Base-by-base conservation (phyloP, 2,329 filamentous ascomycete genomes). In the Cyphellophora attinorum region DNA sequence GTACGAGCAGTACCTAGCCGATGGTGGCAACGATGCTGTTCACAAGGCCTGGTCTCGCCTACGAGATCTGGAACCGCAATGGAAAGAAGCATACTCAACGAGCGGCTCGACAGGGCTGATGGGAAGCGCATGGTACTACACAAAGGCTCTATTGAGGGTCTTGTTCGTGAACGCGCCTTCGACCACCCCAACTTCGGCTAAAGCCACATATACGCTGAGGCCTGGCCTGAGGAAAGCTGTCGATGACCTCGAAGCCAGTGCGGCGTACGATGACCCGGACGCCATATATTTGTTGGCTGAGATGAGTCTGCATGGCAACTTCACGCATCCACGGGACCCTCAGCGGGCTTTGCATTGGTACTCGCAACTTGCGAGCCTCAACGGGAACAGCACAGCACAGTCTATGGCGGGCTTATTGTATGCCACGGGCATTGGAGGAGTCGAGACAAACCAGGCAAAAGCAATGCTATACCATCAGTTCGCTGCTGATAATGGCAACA, bases 391-490 rank as follows among this genome's bases (percentile, higher is more conserved):
- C 45, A 93, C 89, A 10, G 91, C 91, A 2, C 85, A 96, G 57
- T 81, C 93, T 59, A 95, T 98, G 89, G 57, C 96, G 30, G 91
- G 85, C 0, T 76, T 98, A 49, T 91, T 94, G 73, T 89, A 98
- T 60, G 88, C 88, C 21, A 98, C 91, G 0, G 91, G 91, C 0
- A 70, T 98, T 38, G 88, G 85, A 11, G 79, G 79, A 1, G 84
- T 94, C 5, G 74, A 83, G 53, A 74, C 76, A 28, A 83, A 98
- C 51, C 91, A 96, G 60, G 88, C 88, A 8, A 88, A 85, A 59
- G 85, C 91, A 3, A 68, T 96, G 50, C 67, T 96, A 27, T 96
- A 95, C 58, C 89, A 98, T 57, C 93, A 85, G 0, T 91, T 96
- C 55, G 89, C 91, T 1, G 91, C 91, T 1, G 70, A 86, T 45